Evolutionary conservation across 345 rosid species (phyloP).

Genomic region (Limnanthes douglasii): DNA sequence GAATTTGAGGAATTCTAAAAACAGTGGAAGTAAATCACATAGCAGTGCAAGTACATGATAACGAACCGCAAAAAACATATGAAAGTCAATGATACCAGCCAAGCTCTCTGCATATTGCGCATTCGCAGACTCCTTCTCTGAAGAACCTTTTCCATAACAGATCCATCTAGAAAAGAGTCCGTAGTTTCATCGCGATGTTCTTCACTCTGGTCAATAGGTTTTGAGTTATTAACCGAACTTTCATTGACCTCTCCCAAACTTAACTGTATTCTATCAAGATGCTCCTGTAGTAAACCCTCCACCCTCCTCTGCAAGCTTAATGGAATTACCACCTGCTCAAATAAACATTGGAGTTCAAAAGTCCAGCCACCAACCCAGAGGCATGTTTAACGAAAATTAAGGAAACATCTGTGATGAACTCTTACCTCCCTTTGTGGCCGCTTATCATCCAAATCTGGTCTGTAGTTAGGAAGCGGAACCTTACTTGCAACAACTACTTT

Average conservation of each 20-base stretch:
- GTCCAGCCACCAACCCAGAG: conserved; percentile 5
- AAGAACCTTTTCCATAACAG: conserved; percentile 95
- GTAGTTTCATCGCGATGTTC: conserved; percentile 30
- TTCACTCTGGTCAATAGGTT: conserved; percentile 24
- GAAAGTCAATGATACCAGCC: conserved; percentile 39
- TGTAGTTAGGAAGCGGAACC: conserved; percentile 89
- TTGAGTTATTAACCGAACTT: conserved; percentile 16
- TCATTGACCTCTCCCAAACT: conserved; percentile 26
- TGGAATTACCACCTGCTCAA: conserved; percentile 64
- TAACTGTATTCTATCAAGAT: conserved; percentile 66
- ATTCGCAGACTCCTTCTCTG: conserved; percentile 84
- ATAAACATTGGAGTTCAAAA: conserved; percentile 6
- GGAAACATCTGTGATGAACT: conserved; percentile 6
- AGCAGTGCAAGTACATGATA: no score
- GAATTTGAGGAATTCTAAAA: conserved; percentile 1
- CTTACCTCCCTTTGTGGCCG: conserved; percentile 97
- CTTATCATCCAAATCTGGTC: conserved; percentile 97
- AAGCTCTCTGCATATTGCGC: conserved; percentile 88
- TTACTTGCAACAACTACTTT: conserved; percentile 94
- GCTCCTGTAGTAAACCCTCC: conserved; percentile 87
- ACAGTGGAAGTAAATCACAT: no score
- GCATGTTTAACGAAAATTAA: conserved; percentile 1
- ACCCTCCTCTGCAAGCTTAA: conserved; percentile 89
- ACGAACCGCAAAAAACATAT: no score
- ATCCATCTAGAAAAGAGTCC: conserved; percentile 52